Evolutionary conservation across 345 rosid genomes (phyloP), one percentile per base, ranked within the genome.

Genomic region (Reutealis trisperma): DNA sequence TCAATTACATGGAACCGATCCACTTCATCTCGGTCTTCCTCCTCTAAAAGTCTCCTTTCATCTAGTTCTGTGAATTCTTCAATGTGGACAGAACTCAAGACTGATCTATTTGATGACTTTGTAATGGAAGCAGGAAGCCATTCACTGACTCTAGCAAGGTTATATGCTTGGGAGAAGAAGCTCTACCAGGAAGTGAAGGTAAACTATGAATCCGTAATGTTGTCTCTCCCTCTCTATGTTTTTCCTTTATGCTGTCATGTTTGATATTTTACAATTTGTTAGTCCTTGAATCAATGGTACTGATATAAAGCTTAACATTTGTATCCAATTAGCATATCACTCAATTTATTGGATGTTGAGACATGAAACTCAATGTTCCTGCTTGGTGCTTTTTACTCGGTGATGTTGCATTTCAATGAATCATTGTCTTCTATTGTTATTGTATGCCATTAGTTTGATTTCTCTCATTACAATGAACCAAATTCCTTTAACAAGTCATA

Each of bases 141-240:
- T 69, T 76, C 85, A 0, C 32, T 78, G 63, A 85, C 90, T 27
- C 61, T 87, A 2, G 85, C 77, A 54, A 79, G 81, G 80, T 64
- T 87, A 32, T 85, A 83, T 74, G 85, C 82, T 70, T 87, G 87
- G 90, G 90, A 87, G 71, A 87, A 79, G 80, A 87, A 85, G 75
- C 86, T 87, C 44, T 87, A 68, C 25, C 71, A 75, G 68, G 88
- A 87, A 58, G 90, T 87, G 57, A 83, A 85, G 86, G 90, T 86
- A 76, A 70, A 49, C 14, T 34, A 57, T 52, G 14, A 41, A 21
- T n/a, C 44, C 44, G 9, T 45, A 9, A 24, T 59, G 8, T 18
- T 58, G 54, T 54, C 51, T 19, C 75, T 42, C 30, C 6, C 49
- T 37, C 12, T 22, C 16, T 10, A 7, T 70, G 3, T 2, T 60